Conservation (phyloP, 2,329 filamentous ascomycete species). For the Fusarium guadeloupense region DNA sequence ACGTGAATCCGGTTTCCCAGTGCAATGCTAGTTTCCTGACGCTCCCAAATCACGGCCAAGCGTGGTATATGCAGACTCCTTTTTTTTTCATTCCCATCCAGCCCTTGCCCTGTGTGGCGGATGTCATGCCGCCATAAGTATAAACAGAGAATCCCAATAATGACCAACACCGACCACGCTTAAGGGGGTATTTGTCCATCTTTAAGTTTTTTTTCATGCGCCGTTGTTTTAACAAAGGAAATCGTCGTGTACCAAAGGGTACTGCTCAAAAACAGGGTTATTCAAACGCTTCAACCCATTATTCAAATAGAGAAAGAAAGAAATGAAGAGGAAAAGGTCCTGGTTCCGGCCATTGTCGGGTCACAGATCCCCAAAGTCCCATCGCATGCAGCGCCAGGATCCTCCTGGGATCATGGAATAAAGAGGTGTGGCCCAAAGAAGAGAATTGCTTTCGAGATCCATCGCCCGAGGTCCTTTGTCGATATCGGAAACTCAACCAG, state of each 20-base stretch:
- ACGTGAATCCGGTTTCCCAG: constrained; percentile 38
- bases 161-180: constrained; percentile 42
- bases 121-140: constrained; percentile 27
- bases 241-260: constrained; percentile 29
- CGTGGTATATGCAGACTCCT: constrained; percentile 42
- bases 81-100: constrained; percentile 42
- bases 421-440: constrained; percentile 16
- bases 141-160: constrained; percentile 35
- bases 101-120: constrained; percentile 28
- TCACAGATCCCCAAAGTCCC: constrained; percentile 29
- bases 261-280: constrained; percentile 32
- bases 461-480: constrained; percentile 23
- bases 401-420: constrained; percentile 34
- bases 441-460: constrained; percentile 5
- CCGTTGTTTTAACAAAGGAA: constrained; percentile 43
- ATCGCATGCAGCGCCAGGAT: constrained; percentile 34
- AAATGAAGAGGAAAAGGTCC: constrained; percentile 11
- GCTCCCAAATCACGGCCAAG: constrained; percentile 40
- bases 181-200: constrained; percentile 47
- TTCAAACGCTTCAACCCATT: constrained; percentile 36
- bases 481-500: constrained; percentile 13
- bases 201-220: constrained; percentile 46
- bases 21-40: constrained; percentile 40
- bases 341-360: constrained; percentile 26
- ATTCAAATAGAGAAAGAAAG: constrained; percentile 17